These are phyloP conservation scores for Dispira simplex DNA, from an alignment of 192 early-diverging fungal genomes.

Conservation along the genomic window DNA sequence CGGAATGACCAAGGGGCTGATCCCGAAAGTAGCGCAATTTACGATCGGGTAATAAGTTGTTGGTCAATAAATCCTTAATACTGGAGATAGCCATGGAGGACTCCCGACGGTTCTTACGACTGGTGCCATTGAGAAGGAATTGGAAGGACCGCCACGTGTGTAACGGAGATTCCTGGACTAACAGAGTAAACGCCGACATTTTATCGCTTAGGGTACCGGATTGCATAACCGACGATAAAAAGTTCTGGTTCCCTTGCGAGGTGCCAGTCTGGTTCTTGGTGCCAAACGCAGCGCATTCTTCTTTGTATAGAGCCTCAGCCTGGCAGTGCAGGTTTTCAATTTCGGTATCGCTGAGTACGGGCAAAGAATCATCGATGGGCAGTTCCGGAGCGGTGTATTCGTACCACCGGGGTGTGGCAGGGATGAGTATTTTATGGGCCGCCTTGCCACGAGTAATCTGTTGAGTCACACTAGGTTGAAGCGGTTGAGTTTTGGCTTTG, in stretches of 20 bases:
- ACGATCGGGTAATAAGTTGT: conserved; percentile 67
- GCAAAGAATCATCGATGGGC: neutral
- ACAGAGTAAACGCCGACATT: conserved; percentile 80
- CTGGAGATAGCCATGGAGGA: conserved; percentile 68
- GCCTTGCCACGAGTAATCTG: neutral
- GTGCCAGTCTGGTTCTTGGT: neutral
- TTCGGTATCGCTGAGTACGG: neutral
- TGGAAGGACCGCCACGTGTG: conserved; percentile 58
- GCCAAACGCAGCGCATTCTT: neutral
- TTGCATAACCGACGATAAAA: conserved; percentile 75
- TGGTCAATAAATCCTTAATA: conserved; percentile 78
- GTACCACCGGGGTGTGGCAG: neutral
- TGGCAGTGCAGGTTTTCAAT: neutral
- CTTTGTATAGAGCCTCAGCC: neutral
- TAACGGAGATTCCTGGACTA: conserved; percentile 83
- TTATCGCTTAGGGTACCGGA: conserved; percentile 90
- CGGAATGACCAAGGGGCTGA: conserved; percentile 46
- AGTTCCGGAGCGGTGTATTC: neutral
- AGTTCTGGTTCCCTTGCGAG: conserved; percentile 43
- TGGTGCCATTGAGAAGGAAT: conserved; percentile 68
- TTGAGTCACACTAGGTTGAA: neutral
- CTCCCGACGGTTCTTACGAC: conserved; percentile 83
- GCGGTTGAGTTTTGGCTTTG: conserved; percentile 25
- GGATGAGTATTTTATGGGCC: neutral
- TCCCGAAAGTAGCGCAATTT: conserved; percentile 92